Percentiles rank a stretch among this genome's conserved stretches.
Evolutionary conservation across 177 flowering plant genomes (phyloP).

Genomic region (Vitis hybrid): DNA sequence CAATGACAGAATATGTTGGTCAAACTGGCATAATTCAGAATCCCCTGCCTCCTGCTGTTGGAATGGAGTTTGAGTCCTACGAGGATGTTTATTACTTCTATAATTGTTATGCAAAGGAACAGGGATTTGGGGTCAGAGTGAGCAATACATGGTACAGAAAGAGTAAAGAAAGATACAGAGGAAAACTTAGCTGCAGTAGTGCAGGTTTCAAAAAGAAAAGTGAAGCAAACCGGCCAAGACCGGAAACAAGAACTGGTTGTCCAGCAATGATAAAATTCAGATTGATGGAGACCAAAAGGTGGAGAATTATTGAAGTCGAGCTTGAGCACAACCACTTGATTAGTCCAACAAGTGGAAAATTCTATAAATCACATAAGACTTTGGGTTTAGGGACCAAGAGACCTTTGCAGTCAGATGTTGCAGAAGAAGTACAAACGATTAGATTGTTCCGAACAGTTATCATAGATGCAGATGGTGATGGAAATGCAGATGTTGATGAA

Average conservation of each 20-base stretch:
- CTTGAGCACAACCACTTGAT: slow-evolving; percentile 42
- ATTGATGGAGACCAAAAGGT: slow-evolving; percentile 34
- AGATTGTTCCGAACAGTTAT: slow-evolving; percentile 39
- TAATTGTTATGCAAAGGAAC: slow-evolving; percentile 35
- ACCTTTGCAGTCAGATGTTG: slow-evolving; percentile 24
- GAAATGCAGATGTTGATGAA: slow-evolving; percentile 19
- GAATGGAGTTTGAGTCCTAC: slow-evolving; percentile 38
- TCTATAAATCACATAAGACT: slow-evolving; percentile 33
- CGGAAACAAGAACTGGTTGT: slow-evolving; percentile 41
- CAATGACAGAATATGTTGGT: slow-evolving; percentile 25
- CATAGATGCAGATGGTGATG: slow-evolving; percentile 30
- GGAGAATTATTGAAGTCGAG: slow-evolving; percentile 42
- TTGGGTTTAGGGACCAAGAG: slow-evolving; percentile 29
- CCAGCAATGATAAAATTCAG: slow-evolving; percentile 43
- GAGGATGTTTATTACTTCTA: slow-evolving; percentile 36
- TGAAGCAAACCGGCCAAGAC: slow-evolving; percentile 39
- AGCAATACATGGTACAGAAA: slow-evolving; percentile 43
- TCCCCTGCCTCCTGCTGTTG: slow-evolving; percentile 38
- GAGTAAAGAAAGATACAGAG: slow-evolving; percentile 40
- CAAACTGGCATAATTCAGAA: slow-evolving; percentile 25
- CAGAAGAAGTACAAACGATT: slow-evolving; percentile 34
- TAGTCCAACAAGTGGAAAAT: slow-evolving; percentile 26
- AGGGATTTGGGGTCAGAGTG: slow-evolving; percentile 40
- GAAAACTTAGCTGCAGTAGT: slow-evolving; percentile 42
- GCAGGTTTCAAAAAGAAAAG: slow-evolving; percentile 41